Base-by-base conservation (phyloP, 805 yeast species). In the Suhomyces sp. region DNA sequence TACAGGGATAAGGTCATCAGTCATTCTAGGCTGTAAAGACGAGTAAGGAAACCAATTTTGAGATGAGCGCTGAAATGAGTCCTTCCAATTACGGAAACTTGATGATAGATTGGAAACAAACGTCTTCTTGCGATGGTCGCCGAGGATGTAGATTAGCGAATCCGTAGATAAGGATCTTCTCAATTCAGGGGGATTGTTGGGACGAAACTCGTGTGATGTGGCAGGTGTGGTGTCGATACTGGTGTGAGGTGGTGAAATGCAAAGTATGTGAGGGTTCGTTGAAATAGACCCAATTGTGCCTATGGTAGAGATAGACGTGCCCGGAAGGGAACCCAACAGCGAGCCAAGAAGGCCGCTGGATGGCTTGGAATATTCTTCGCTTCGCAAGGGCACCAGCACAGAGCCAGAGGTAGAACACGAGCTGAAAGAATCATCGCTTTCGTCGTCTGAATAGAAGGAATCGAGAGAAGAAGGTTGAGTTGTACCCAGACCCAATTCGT, bases 251-350 rank as follows among this genome's bases (percentile, higher is more conserved):
- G 33, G 35, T 18, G 28, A 21, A 6, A 31, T 7, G 19, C 38
- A 33, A 2, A 30, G 12, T 18, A 34, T 25, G 14, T 20, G 28
- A 5, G 39, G 25, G 6, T 6, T 11, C 15, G 10, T 15, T 19
- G 5, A 16, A n/a, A n/a, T n/a, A n/a, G n/a, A n/a, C n/a, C n/a
- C n/a, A n/a, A n/a, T n/a, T n/a, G n/a, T n/a, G n/a, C n/a, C n/a
- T n/a, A n/a, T n/a, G n/a, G n/a, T n/a, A n/a, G n/a, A n/a, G n/a
- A n/a, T n/a, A n/a, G n/a, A n/a, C n/a, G n/a, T n/a, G n/a, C n/a
- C n/a, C n/a, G n/a, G n/a, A n/a, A n/a, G 46, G 44, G 15, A 43
- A 36, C 16, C 33, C 27, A n/a, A 35, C 17, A 15, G 19, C 13
- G 33, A 19, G n/a, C 14, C 15, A 28, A 15, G 22, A 24, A 6